Base-by-base conservation (phyloP, 1,139 yeast genomes). In the Suhomyces choctaworum region DNA sequence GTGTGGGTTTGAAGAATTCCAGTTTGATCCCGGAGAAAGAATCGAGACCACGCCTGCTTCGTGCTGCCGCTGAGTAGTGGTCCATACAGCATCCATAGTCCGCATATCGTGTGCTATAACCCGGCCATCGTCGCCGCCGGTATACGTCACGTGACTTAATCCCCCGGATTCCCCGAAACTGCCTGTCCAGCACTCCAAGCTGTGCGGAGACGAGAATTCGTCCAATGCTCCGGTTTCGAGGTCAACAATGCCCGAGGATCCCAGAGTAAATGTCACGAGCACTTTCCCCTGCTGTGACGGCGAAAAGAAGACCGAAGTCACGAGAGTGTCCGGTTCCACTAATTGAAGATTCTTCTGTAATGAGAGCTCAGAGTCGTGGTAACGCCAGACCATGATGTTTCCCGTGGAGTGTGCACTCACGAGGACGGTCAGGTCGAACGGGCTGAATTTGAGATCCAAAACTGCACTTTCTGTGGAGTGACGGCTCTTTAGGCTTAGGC, bases 61-160 rank as follows among this genome's bases (percentile, higher is more conserved):
- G 54, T 89, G 97, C 37, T 65, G 71, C 36, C 86, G 69, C 25
- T 59, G 60, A 10, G 79, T 71, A 11, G 76, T 66, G 64, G 56
- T 34, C 74, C 90, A 88, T 1, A 86, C 64, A 4, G 56, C 45
- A 14, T 50, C 56, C 2, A 51, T 46, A 0, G 72, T 60, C 31
- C 96, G 64, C 9, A 75, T 39, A 56, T 89, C 97, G 53, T 83
- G 90, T 1, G 94, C 92, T 15, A 81, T 77, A 9, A 92, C 60
- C 16, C 70, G 66, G 5, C 84, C 74, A 59, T 92, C 97, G 56
- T 92, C 98, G 10, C 97, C 97, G 2, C 97, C 98, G 2, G 96
- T 80, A 50, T 80, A 84, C 0, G 88, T 70, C 0, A 85, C 80
- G 41, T 79, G 64, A 7, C 66, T 54, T 16, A 82, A 53, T 5